Evolutionary conservation across 108 stramenopile species (phyloP), one percentile per base, ranked within the genome.

Genomic region (Discostella stelligeroides): DNA sequence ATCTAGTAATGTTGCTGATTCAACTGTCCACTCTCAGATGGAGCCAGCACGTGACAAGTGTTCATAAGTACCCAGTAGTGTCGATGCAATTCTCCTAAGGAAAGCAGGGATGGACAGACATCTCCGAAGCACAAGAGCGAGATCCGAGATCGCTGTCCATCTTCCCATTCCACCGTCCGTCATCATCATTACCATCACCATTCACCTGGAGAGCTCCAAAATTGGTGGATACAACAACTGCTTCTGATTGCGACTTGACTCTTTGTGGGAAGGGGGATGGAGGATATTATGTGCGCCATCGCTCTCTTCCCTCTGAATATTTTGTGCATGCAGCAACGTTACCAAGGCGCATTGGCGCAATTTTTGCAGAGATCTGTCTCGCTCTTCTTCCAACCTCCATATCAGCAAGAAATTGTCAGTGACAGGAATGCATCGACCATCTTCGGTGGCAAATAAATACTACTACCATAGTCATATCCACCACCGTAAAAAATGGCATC

Each of bases 361-460:
- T 0, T 72, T 79, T 1, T 65, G 27, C 49, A 84, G 76, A 13
- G 76, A 83, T 0, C 68, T 58, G 55, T 85, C 78, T 49, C 79
- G 67, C 72, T 92, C 91, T 63, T 86, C 71, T 34, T 81, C 77
- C 41, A 92, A 54, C 88, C 88, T 90, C 91, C 91, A 92, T 13
- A 63, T 49, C 37, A 84, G 65, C 41, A 92, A 60, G 29, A 81
- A 78, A 9, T 87, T 76, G 48, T 88, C 70, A 7, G 83, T 6
- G 72, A 59, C 15, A 92, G 62, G 39, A 90, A 82, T 1, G 70
- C 63, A 66, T 88, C 83, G 60, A 85, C 77, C 48, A 89, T 72
- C 42, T 74, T 76, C 10, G 70, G 46, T 23, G 62, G 54, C 14
- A 17, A 15, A 12, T 46, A 34, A 23, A 66, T n/a, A 46, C 18